Evolutionary conservation across 371 early-diverging fungal species (phyloP), one percentile per base, ranked within the genome.

Genomic region (Synchytrium microbalum): DNA sequence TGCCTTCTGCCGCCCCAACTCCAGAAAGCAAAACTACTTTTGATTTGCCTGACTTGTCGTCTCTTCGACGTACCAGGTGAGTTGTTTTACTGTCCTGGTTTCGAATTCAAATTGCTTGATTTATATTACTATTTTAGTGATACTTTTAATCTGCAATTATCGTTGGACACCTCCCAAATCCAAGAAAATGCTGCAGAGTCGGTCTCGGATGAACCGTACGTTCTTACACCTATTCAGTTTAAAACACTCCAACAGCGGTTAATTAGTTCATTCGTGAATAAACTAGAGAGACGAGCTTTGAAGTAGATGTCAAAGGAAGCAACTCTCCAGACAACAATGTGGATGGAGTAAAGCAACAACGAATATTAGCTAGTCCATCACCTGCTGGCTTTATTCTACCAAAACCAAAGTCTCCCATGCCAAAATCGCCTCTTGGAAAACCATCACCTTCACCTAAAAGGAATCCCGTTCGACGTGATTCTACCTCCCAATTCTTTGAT

Each of bases 11-110:
- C 57, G 5, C 14, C 5, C 57, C 27, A 56, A 30, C 10, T 31
- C 60, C 58, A 51, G 62, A 30, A 38, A 38, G 19, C 46, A 38
- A 38, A 19, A 38, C 46, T 38, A 38, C 46, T 19, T 55, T 25
- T 55, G 28, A 55, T n/a, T 13, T 55, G 24, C 56, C 56, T 25
- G 56, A 55, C 56, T 55, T 55, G 56, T 55, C 56, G 24, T 55
- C 56, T 24, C 13, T 55, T 5, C 8, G 56, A 55, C 23, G 56
- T 8, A 55, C 56, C 5, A 55, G 56, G 56, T 55, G 24, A 5
- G 56, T n/a, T 55, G 8, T 24, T 13, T 24, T 13, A 55, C 23
- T 55, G 56, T 28, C n/a, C n/a, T 13, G 51, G 13, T 13, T 51
- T 13, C n/a, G 13, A n/a, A n/a, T 51, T 13, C 14, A 51, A 51